These are phyloP conservation scores for Kwoniella europaea DNA, from an alignment of 768 basidiomycete species.

Conservation along the genomic window DNA sequence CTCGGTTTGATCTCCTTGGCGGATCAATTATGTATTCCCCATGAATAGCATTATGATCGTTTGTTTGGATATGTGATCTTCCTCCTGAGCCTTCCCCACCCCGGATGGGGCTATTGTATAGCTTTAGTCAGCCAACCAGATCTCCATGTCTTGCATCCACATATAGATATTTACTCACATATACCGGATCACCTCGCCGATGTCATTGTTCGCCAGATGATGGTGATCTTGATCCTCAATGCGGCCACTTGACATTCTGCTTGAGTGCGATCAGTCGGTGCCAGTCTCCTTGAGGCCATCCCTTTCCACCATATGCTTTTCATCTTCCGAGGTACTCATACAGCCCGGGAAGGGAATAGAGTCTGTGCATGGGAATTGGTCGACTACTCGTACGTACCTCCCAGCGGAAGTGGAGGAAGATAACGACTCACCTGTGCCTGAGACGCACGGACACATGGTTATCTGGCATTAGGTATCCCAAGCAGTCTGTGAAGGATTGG, in stretches of 20 bases:
- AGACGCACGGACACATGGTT: neutral
- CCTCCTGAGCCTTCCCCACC: neutral
- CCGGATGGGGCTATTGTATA: too few species aligned
- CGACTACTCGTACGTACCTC: neutral
- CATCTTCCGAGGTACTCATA: neutral
- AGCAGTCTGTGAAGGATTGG: neutral
- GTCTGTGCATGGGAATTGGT: neutral
- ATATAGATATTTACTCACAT: too few species aligned
- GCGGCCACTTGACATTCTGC: too few species aligned
- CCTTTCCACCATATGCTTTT: too few species aligned
- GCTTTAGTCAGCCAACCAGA: too few species aligned
- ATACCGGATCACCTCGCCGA: too few species aligned
- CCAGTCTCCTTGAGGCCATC: too few species aligned
- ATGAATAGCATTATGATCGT: neutral
- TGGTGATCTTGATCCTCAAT: too few species aligned
- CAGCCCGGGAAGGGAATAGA: neutral
- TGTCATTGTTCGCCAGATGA: too few species aligned
- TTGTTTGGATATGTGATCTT: neutral
- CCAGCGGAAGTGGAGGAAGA: neutral
- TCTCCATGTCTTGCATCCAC: too few species aligned
- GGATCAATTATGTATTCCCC: neutral
- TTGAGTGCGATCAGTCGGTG: too few species aligned
- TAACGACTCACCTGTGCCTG: constrained; percentile 4
- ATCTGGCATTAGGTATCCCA: neutral
- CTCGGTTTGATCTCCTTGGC: too few species aligned